Evolutionary conservation across 2,329 filamentous ascomycete species (phyloP).

Genomic region (Hypoxylon sp.): DNA sequence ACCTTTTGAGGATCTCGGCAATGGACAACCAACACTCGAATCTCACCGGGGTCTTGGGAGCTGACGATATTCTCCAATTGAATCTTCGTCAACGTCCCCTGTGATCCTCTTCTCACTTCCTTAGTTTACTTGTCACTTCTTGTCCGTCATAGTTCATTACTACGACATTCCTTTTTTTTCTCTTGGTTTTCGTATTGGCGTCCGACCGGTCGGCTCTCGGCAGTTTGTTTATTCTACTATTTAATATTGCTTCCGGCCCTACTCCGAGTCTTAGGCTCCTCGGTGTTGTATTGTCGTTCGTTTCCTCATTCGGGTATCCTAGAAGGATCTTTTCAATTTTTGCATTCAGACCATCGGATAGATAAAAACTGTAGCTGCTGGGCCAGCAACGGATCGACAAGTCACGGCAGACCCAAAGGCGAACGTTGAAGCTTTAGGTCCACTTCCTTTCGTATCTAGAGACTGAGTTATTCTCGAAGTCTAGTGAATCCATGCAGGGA

Average conservation of each 20-base stretch:
- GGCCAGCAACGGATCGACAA: constrained; percentile 27
- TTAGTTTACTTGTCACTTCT: constrained; percentile 36
- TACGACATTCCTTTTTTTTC: constrained; percentile 19
- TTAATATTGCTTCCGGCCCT: constrained; percentile 28
- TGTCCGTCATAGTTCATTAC: constrained; percentile 19
- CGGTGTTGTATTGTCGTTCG: constrained; percentile 22
- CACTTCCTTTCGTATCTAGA: constrained; percentile 17
- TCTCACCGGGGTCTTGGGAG: constrained; percentile 25
- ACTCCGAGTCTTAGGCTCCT: constrained; percentile 12
- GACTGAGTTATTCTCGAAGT: constrained; percentile 5
- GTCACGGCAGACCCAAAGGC: constrained; percentile 4
- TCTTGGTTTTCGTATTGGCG: constrained; percentile 20
- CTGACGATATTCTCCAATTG: constrained; percentile 39
- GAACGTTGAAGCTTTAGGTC: constrained; percentile 5
- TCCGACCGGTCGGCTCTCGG: constrained; percentile 42
- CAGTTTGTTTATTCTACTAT: constrained; percentile 12
- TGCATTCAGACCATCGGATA: not conserved
- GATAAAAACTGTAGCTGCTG: constrained; percentile 24
- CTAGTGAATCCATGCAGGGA: constrained; percentile 33
- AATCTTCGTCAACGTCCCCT: constrained; percentile 21
- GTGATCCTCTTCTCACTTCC: constrained; percentile 34
- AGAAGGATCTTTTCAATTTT: constrained; percentile 26
- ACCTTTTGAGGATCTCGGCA: constrained; percentile 38
- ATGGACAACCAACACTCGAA: constrained; percentile 22
- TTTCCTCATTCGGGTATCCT: constrained; percentile 36